Conservation (phyloP, 2,329 filamentous ascomycete species). For the Fusarium nisikadoi region DNA sequence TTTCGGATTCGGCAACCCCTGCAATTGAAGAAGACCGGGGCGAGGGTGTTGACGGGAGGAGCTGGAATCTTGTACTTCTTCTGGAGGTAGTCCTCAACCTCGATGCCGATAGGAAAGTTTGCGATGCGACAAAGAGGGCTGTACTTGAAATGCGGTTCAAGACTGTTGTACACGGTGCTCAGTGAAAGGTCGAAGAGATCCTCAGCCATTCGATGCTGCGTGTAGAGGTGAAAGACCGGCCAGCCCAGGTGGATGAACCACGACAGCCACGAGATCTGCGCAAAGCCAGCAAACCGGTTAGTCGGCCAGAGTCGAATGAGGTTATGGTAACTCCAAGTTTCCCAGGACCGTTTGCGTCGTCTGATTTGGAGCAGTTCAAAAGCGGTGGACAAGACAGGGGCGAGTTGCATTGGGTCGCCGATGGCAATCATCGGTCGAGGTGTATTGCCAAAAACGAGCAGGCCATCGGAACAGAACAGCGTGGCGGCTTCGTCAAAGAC, state of each 20-base stretch:
- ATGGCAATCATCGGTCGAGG: conserved; percentile 8
- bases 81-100: background rate
- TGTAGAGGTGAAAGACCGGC: background rate
- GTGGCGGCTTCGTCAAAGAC: conserved; percentile 7
- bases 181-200: background rate
- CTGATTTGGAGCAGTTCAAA: background rate
- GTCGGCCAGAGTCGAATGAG: fast-evolving
- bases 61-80: fast-evolving
- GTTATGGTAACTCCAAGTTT: background rate
- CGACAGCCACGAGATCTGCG: background rate
- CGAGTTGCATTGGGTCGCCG: background rate
- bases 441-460: background rate
- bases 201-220: background rate
- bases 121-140: background rate
- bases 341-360: background rate
- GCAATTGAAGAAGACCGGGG: background rate
- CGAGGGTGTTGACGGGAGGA: fast-evolving
- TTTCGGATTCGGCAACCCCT: fast-evolving
- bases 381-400: background rate
- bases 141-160: background rate
- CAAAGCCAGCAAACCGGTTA: background rate
- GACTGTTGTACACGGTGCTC: background rate
- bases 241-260: background rate
- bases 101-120: background rate
- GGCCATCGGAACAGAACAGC: background rate